Conservation (phyloP, 441 rosid species). For the Cnidoscolus chayamansa region DNA sequence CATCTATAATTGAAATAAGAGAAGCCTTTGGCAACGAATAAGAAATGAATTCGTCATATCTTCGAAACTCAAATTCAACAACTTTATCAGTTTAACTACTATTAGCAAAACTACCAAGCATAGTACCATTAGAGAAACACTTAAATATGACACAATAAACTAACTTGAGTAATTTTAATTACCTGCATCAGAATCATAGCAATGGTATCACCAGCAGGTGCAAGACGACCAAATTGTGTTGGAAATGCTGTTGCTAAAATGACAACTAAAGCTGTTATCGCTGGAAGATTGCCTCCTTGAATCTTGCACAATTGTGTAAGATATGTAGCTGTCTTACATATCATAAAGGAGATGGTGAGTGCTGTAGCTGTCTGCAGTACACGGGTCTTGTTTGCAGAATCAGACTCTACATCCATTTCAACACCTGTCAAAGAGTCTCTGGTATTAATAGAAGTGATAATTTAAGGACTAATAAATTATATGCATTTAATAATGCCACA, state of each 20-base stretch:
- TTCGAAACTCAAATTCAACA: background rate
- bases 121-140: background rate
- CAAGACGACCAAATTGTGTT: conserved; percentile 53
- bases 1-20: background rate
- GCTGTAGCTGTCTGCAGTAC: conserved; percentile 55
- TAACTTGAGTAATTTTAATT: conserved; percentile 8
- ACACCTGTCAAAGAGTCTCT: conserved; percentile 36
- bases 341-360: conserved; percentile 52
- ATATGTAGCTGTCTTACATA: conserved; percentile 57
- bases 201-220: conserved; percentile 76
- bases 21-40: background rate
- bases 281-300: conserved; percentile 68
- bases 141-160: background rate
- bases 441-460: background rate
- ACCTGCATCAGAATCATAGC: conserved; percentile 86
- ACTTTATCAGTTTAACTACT: background rate
- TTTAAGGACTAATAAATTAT: background rate
- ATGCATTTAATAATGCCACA: too few relatives aligned
- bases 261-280: conserved; percentile 56
- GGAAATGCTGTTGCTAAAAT: conserved; percentile 66
- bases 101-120: background rate
- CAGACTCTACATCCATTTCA: conserved; percentile 28
- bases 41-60: background rate
- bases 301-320: conserved; percentile 41
- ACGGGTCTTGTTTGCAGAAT: conserved; percentile 35